Evolutionary conservation across 225 moss, liverwort and hornwort genomes (phyloP), one percentile per base, ranked within the genome.

Genomic region (Pleurozium schreberi): DNA sequence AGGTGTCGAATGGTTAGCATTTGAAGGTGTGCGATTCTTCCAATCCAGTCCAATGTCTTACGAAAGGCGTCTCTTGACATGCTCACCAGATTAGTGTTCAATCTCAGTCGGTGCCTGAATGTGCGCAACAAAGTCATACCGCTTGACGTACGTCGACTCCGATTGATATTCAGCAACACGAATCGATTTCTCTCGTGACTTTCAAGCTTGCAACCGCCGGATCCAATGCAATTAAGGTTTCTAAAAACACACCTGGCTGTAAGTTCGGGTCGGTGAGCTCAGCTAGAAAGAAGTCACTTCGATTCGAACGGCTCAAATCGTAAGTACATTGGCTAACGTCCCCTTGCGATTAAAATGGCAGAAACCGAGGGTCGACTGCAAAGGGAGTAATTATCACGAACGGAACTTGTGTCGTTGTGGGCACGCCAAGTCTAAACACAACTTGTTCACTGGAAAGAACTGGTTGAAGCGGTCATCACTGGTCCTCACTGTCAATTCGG

Each of bases 391-490:
- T 82, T 9, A 86, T 82, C 14, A 86, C 57, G 81, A 80, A n/a
- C 64, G 81, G n/a, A 85, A 89, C 66, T 74, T 91, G 60, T 92
- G 92, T 82, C 93, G 89, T 84, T 93, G 91, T 61, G 90, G 88
- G 88, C 94, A 93, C 19, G 40, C 18, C 52, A 92, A 67, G 88
- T 94, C 89, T 87, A 94, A 89, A 86, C 92, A 93, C 89, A 94
- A 84, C 42, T 93, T 94, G 73, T 92, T 92, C 79, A 93, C 91
- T 6, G 92, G 94, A 73, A 86, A 84, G 55, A 89, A 90, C 83
- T 94, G 88, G 60, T 83, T 86, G 81, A 94, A 94, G 49, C 81
- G 84, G 52, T 43, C 82, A 30, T 59, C 55, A 23, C 43, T 36
- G 49, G 62, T 59, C 73, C 71, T 89, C 85, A 60, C 12, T 50